A percentile compares a stretch with the other conserved stretches of the same genome.
These are phyloP conservation scores for Aspergillus terreus DNA, from an alignment of 2,329 filamentous ascomycete species.

Conservation along the genomic window DNA sequence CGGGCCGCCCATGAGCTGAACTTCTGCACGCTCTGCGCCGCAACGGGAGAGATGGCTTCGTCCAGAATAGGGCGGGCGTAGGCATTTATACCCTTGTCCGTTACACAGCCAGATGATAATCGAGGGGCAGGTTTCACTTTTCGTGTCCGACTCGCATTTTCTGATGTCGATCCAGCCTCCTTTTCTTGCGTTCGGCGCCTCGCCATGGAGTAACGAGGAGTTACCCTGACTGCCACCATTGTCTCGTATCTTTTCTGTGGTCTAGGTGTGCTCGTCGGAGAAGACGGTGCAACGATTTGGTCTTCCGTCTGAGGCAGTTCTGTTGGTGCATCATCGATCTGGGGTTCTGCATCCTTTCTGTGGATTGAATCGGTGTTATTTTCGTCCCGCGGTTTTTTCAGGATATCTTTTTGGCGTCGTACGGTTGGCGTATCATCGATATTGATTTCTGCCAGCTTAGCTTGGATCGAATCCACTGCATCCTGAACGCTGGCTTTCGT, in stretches of 20 bases:
- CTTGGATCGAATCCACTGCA: conserved; percentile 20
- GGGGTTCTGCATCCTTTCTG: not conserved
- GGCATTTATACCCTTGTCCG: conserved; percentile 29
- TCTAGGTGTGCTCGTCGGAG: not conserved
- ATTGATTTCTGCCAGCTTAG: conserved; percentile 25
- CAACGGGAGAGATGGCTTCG: conserved; percentile 34
- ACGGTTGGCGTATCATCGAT: conserved; percentile 16
- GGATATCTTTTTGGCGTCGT: not conserved
- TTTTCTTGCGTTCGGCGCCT: not conserved
- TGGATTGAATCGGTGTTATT: not conserved
- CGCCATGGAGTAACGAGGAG: not conserved
- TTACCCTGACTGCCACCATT: conserved; percentile 29
- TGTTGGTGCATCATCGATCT: not conserved
- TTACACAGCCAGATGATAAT: conserved; percentile 31
- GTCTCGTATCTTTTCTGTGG: conserved; percentile 14
- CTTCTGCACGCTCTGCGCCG: conserved; percentile 35
- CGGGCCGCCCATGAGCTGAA: conserved; percentile 39
- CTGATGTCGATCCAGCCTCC: not conserved
- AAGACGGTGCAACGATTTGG: not conserved
- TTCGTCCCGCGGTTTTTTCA: not conserved
- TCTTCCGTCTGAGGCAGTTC: conserved; percentile 1
- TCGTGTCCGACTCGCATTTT: conserved; percentile 7
- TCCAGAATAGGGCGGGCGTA: conserved; percentile 37
- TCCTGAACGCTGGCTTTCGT: conserved; percentile 2
- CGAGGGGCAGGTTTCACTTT: conserved; percentile 19